phyloP scores from a whole-genome alignment of 2,329 filamentous ascomycete genomes.

The Alternaria rosae region DNA sequence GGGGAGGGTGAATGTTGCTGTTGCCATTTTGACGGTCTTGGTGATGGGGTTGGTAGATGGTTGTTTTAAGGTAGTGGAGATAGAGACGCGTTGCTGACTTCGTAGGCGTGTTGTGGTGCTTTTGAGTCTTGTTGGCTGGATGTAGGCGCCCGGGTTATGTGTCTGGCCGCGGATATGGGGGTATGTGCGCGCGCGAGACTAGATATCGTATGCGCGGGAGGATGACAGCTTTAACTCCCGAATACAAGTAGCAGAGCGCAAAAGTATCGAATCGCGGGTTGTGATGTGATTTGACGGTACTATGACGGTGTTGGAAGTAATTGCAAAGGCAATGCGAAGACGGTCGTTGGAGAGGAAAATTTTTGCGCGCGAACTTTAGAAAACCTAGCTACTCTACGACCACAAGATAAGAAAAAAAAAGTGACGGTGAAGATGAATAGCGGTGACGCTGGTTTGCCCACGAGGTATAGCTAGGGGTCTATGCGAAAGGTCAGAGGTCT shows the following conservation, averaged over 20 bases:
- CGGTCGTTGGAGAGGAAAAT: slow-evolving; percentile 11
- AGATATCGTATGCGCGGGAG: not conserved
- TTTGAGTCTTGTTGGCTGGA: not conserved
- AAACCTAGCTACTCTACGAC: not conserved
- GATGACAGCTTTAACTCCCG: not conserved
- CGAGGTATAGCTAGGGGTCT: not conserved
- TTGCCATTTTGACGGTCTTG: not conserved
- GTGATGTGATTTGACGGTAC: slow-evolving; percentile 10
- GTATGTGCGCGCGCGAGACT: slow-evolving; percentile 15
- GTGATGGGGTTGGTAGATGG: not conserved
- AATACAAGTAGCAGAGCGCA: slow-evolving; percentile 11
- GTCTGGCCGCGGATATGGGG: slow-evolving; percentile 3
- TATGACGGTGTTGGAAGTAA: slow-evolving; percentile 5
- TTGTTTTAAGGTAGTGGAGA: not conserved
- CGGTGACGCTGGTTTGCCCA: slow-evolving; percentile 7
- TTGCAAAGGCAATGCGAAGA: slow-evolving; percentile 17
- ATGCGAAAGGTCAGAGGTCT: not conserved
- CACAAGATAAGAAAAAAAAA: not conserved
- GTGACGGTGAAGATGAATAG: slow-evolving; percentile 13
- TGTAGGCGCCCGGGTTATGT: slow-evolving; percentile 16
- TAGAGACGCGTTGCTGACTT: not conserved
- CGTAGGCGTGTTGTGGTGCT: slow-evolving; percentile 9
- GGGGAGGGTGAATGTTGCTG: not conserved
- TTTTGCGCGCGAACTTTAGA: slow-evolving; percentile 6
- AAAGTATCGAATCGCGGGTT: slow-evolving; percentile 10